These are phyloP conservation scores for Annona cherimola DNA, from an alignment of 164 flowering plant species.

Conservation along the genomic window DNA sequence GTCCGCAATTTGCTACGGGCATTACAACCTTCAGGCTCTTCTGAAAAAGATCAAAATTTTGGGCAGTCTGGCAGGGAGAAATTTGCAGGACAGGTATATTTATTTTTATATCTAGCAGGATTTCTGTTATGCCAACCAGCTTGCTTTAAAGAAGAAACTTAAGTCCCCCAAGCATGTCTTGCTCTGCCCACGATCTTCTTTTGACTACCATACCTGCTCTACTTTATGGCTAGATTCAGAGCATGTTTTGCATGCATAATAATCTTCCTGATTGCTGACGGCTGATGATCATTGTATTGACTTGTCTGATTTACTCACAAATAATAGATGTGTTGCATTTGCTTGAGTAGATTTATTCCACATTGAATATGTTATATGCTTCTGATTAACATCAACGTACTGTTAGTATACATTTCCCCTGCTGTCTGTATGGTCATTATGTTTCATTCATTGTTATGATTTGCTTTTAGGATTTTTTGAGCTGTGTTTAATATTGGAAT, in stretches of 20 bases:
- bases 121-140: neutral
- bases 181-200: neutral
- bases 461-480: neutral
- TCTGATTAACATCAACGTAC: neutral
- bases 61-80: constrained; percentile 17
- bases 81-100: constrained; percentile 45
- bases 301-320: neutral
- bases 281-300: neutral
- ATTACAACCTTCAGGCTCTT: constrained; percentile 21
- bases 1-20: constrained; percentile 33
- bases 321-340: too few relatives aligned
- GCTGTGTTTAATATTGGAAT: neutral
- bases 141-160: neutral
- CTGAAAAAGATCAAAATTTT: constrained; percentile 21
- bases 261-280: neutral
- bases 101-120: neutral
- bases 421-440: neutral
- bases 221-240: too few relatives aligned
- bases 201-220: neutral
- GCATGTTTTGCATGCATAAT: neutral
- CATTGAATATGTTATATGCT: neutral
- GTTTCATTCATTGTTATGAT: neutral
- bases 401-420: neutral
- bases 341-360: neutral
- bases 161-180: neutral